Base-by-base conservation (phyloP, 2,329 filamentous ascomycete species). In the Mycogone perniciosa region DNA sequence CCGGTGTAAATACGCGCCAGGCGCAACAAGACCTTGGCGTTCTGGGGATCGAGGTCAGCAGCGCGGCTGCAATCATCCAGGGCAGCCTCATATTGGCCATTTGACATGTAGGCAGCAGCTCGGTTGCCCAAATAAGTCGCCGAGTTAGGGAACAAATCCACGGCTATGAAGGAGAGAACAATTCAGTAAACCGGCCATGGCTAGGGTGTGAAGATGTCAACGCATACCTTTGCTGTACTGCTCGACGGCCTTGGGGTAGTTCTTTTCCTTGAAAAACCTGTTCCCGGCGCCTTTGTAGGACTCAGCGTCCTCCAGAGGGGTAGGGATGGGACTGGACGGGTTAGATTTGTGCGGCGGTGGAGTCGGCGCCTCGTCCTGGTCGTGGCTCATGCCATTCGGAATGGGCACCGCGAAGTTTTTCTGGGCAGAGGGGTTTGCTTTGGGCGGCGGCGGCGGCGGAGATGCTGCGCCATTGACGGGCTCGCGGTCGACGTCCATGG, bases 241-340 rank as follows among this genome's bases (percentile, higher is more conserved):
- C 59, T 88, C 81, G 66, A 97, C 91, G 27, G 93, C 92, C 65
- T 87, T 86, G 54, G 77, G 73, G 68, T 92, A 99, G 64, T 96
- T 88, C 66, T 86, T 89, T 57, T 91, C 88, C 75, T 96, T 97
- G 80, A 96, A 99, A 65, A 89, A 92, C 64, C 93, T 93, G 74
- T 99, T 99, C 53, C 93, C 93, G 2, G 88, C 82, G 60, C 88
- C 82, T 76, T 99, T 99, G 80, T 86, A 96, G 9, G 83, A 78
- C 72, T 99, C 93, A 29, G 92, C 89, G 65, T 96, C 89, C 48
- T 92, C 87, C 39, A 72, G 69, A 27, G 75, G 67, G 34, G 71
- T 76, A 41, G 76, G 72, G 45, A 73, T 71, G 40, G 80, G 81
- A 65, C 78, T 84, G 50, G 76, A 77, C 41, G 80, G 79, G 62